Conservation (phyloP, 495 filamentous ascomycete genomes). For the Penicillium pulvis region DNA sequence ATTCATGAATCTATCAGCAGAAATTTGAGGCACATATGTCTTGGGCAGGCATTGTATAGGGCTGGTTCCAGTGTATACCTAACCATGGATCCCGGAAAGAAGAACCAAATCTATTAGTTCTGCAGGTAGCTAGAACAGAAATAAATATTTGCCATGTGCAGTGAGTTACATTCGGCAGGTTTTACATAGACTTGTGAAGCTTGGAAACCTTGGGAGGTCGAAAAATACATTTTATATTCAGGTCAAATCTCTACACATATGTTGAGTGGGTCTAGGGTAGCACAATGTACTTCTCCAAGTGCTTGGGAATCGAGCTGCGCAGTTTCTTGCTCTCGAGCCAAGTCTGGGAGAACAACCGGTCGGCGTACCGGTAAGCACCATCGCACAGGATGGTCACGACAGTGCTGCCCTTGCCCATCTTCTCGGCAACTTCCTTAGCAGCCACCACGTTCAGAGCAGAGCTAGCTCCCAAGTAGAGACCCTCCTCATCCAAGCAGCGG, state of each 20-base stretch:
- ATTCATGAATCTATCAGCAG: not conserved
- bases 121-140: too few species aligned
- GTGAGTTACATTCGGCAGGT: too few species aligned
- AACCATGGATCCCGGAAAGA: too few species aligned
- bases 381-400: constrained; percentile 94
- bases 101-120: too few species aligned
- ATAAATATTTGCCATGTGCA: too few species aligned
- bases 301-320: constrained; percentile 77
- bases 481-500: constrained; percentile 93
- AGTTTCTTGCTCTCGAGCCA: constrained; percentile 89
- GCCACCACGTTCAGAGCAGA: constrained; percentile 92
- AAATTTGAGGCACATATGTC: not conserved
- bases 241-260: constrained; percentile 7
- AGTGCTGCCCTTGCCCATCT: constrained; percentile 83
- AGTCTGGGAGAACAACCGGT: constrained; percentile 83
- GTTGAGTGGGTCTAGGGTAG: constrained; percentile 56
- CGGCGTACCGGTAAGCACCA: constrained; percentile 94
- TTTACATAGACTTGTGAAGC: not conserved
- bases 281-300: constrained; percentile 90
- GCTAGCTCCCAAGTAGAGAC: constrained; percentile 92
- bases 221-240: constrained; percentile 22
- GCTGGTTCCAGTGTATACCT: too few species aligned
- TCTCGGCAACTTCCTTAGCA: constrained; percentile 90
- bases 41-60: not conserved
- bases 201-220: too few species aligned